Percentiles rank a stretch among this genome's conserved stretches.
phyloP scores from a whole-genome alignment of 2,329 filamentous ascomycete genomes.

The Fusarium lateritium region DNA sequence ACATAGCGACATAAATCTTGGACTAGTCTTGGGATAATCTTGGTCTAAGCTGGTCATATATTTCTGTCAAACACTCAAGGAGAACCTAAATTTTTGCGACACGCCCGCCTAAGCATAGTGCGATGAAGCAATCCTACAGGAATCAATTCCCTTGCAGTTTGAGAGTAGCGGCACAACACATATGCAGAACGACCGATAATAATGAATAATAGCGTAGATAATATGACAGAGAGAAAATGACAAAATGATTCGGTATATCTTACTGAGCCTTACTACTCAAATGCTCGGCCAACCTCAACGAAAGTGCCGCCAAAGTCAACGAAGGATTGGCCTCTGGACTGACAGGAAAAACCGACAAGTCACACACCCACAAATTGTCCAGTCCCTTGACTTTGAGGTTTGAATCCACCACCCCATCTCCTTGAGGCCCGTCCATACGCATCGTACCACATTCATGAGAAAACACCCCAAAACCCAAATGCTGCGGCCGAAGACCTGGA shows the following conservation, averaged over 20 bases:
- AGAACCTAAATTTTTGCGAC: too few relatives aligned
- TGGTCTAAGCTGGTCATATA: too few relatives aligned
- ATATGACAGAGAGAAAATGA: too few relatives aligned
- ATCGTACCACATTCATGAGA: constrained; percentile 40
- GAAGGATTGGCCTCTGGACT: constrained; percentile 36
- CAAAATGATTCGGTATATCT: too few relatives aligned
- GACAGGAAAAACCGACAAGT: constrained; percentile 34
- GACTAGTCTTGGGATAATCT: too few relatives aligned
- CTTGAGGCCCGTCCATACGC: constrained; percentile 30
- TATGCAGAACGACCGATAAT: too few relatives aligned
- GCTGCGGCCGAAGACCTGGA: constrained; percentile 21
- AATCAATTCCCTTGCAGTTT: background rate
- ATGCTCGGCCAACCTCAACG: constrained; percentile 30
- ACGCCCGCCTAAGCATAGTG: too few relatives aligned
- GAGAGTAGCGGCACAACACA: too few relatives aligned
- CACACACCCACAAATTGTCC: constrained; percentile 35
- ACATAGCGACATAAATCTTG: too few relatives aligned
- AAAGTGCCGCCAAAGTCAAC: constrained; percentile 30
- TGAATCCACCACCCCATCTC: constrained; percentile 9
- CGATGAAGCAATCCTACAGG: too few relatives aligned
- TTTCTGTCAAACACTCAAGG: too few relatives aligned
- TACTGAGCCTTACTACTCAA: background rate
- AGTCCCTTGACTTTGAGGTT: constrained; percentile 30
- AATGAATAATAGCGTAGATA: too few relatives aligned
- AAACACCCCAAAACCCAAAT: constrained; percentile 36